These are phyloP conservation scores for Mortierella sp. DNA, from an alignment of 371 early-diverging fungal genomes.

Conservation along the genomic window DNA sequence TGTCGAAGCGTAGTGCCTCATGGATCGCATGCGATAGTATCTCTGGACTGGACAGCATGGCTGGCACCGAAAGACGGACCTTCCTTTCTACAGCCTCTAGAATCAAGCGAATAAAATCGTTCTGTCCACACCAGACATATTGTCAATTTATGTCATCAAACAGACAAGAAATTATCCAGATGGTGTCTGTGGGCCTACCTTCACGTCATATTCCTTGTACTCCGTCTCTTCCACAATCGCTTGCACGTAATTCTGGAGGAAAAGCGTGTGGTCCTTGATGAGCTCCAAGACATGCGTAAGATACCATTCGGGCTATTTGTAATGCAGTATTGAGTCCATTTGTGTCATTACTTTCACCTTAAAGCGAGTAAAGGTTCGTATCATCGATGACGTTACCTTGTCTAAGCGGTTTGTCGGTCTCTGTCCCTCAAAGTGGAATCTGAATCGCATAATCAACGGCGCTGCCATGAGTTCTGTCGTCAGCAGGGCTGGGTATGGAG, in stretches of 20 bases:
- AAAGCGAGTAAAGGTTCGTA: not conserved
- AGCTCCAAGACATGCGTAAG: constrained; percentile 75
- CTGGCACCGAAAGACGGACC: constrained; percentile 67
- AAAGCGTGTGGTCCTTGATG: constrained; percentile 68
- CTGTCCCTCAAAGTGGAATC: constrained; percentile 83
- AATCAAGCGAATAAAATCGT: constrained; percentile 76
- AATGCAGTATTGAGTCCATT: too few species aligned
- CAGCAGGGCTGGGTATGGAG: constrained; percentile 22
- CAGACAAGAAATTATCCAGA: too few species aligned
- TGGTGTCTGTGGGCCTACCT: too few species aligned
- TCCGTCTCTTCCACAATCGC: constrained; percentile 59
- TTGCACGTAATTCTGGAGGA: constrained; percentile 69
- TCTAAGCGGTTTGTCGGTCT: constrained; percentile 85
- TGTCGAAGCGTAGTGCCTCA: constrained; percentile 82
- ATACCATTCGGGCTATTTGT: constrained; percentile 84
- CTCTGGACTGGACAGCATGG: constrained; percentile 65
- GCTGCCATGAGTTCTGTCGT: constrained; percentile 73
- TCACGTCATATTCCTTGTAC: constrained; percentile 58
- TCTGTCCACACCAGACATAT: constrained; percentile 56
- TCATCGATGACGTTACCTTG: constrained; percentile 61
- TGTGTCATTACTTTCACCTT: too few species aligned
- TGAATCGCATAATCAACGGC: constrained; percentile 75
- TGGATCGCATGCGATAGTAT: constrained; percentile 79
- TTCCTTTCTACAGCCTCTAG: constrained; percentile 72
- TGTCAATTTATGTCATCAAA: too few species aligned